Percentiles rank a stretch among this genome's conserved stretches.
Evolutionary conservation across 2,329 filamentous ascomycete genomes (phyloP).

Genomic region (Pseudogymnoascus sp.): DNA sequence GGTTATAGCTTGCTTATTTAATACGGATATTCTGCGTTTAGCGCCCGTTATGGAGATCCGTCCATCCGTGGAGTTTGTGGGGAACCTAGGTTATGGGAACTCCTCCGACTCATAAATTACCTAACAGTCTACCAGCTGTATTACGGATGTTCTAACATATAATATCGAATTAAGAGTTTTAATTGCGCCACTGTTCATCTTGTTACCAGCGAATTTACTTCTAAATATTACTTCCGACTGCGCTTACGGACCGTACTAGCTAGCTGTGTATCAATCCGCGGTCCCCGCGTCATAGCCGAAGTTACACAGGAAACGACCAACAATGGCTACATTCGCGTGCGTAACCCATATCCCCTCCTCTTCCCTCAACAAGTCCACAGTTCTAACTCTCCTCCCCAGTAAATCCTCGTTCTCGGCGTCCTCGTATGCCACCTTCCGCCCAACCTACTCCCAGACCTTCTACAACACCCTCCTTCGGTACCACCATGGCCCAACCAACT

Average conservation of each 20-base stretch:
- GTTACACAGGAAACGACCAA: background rate
- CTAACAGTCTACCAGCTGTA: background rate
- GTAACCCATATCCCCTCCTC: conserved; percentile 18
- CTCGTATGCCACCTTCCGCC: conserved; percentile 52
- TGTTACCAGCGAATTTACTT: background rate
- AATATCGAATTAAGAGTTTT: background rate
- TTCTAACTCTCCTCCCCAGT: conserved; percentile 29
- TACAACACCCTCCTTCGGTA: conserved; percentile 46
- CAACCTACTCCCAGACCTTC: conserved; percentile 47
- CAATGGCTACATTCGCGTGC: conserved; percentile 43
- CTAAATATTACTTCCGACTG: background rate
- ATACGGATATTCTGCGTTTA: background rate
- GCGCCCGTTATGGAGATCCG: background rate
- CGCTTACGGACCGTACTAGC: background rate
- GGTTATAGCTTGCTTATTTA: background rate
- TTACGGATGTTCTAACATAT: background rate
- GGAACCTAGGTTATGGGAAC: background rate
- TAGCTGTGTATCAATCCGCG: background rate
- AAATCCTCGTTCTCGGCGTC: conserved; percentile 48
- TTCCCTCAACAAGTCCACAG: conserved; percentile 6
- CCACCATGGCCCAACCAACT: conserved; percentile 34
- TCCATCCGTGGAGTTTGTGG: background rate
- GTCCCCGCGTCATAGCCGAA: conserved; percentile 5
- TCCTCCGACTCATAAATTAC: background rate
- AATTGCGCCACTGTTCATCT: background rate